These are phyloP conservation scores for Fusarium sp. DNA, from an alignment of 2,329 filamentous ascomycete genomes.

Conservation along the genomic window DNA sequence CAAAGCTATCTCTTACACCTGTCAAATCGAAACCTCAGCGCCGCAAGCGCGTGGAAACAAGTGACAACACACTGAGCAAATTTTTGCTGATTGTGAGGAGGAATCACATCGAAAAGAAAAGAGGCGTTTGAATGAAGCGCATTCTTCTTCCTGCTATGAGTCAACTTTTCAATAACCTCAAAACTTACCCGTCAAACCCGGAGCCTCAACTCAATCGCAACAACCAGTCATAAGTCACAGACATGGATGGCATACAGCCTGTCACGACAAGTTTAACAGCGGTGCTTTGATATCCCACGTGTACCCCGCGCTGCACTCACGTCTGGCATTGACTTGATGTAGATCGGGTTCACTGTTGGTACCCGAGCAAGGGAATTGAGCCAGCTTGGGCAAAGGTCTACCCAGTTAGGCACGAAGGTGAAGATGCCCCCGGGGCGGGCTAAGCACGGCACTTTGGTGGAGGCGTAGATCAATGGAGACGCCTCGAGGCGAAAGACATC, in stretches of 20 bases:
- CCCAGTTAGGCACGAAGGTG: slow-evolving; percentile 37
- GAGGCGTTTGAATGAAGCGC: background rate
- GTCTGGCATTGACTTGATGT: slow-evolving; percentile 20
- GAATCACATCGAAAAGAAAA: background rate
- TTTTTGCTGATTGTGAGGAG: background rate
- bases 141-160: slow-evolving; percentile 15
- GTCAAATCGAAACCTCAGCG: slow-evolving; percentile 11
- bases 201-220: slow-evolving; percentile 31
- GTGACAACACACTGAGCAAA: slow-evolving; percentile 6
- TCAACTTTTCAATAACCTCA: slow-evolving; percentile 23
- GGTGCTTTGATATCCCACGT: slow-evolving; percentile 37
- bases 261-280: slow-evolving; percentile 12
- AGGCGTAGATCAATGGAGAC: slow-evolving; percentile 41
- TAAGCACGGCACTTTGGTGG: slow-evolving; percentile 39
- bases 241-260: slow-evolving; percentile 25
- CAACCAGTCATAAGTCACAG: slow-evolving; percentile 17
- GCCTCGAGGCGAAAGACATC: slow-evolving; percentile 10
- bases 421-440: slow-evolving; percentile 4
- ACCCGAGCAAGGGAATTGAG: slow-evolving; percentile 27
- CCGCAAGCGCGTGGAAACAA: slow-evolving; percentile 14
- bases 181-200: slow-evolving; percentile 1
- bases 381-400: slow-evolving; percentile 35
- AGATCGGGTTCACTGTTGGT: slow-evolving; percentile 39
- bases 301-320: slow-evolving; percentile 40
- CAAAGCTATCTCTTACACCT: slow-evolving; percentile 12